Evolutionary conservation across 805 yeast genomes (phyloP).

Genomic region (Saccharomycopsis fermentans): DNA sequence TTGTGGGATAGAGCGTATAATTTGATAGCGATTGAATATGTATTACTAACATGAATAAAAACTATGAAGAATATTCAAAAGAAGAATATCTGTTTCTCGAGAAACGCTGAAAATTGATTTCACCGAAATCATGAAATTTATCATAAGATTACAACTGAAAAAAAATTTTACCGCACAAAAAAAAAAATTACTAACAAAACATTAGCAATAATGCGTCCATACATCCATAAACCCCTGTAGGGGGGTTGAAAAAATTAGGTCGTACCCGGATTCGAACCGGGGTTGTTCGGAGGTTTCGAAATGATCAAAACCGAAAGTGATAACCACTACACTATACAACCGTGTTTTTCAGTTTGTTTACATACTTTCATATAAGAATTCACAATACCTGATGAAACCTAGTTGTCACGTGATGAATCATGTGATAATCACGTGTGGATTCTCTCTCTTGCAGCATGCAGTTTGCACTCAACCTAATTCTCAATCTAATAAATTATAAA

Average conservation of each 20-base stretch:
- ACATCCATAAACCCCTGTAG: not conserved
- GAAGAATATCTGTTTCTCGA: not conserved
- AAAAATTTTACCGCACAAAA: not conserved
- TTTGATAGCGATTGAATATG: too few species aligned
- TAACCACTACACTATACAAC: slow-evolving; percentile 53
- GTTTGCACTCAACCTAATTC: too few species aligned
- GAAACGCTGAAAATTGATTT: not conserved
- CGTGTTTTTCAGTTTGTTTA: slow-evolving; percentile 16
- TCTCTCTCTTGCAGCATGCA: too few species aligned
- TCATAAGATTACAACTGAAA: not conserved
- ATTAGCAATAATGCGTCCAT: not conserved
- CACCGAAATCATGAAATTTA: not conserved
- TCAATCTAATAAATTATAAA: too few species aligned
- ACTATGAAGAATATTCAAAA: not conserved
- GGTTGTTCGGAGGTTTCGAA: slow-evolving; percentile 43
- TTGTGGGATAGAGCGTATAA: too few species aligned
- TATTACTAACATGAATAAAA: too few species aligned
- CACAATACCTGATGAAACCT: too few species aligned
- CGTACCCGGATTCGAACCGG: slow-evolving; percentile 85
- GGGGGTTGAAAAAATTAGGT: slow-evolving; percentile 34
- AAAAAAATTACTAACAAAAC: not conserved
- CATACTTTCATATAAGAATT: too few species aligned
- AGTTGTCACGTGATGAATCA: too few species aligned
- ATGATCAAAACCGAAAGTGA: slow-evolving; percentile 52
- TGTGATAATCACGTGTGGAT: too few species aligned